Percentiles rank a stretch among this genome's conserved stretches.
Conservation (phyloP, 371 early-diverging fungal species). For the Funneliformis caledonium region DNA sequence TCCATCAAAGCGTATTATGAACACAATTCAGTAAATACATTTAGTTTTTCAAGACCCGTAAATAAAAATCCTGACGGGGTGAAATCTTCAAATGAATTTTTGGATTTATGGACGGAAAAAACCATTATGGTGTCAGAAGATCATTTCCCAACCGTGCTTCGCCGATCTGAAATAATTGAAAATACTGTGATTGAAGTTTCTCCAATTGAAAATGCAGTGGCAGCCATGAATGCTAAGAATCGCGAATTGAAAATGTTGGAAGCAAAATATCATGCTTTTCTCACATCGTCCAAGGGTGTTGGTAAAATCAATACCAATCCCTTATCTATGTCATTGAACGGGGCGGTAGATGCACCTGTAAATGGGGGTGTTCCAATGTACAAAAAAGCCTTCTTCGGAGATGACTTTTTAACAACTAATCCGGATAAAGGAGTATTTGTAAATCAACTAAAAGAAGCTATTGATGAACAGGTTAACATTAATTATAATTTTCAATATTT, state of each 20-base stretch:
- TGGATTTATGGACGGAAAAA: slow-evolving; percentile 81
- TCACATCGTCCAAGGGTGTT: slow-evolving; percentile 38
- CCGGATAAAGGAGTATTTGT: slow-evolving; percentile 56
- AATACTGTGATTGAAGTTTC: slow-evolving; percentile 60
- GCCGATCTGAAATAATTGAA: slow-evolving; percentile 63
- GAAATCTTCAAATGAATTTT: slow-evolving; percentile 64
- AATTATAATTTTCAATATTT: not conserved
- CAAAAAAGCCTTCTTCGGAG: slow-evolving; percentile 68
- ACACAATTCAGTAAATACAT: slow-evolving; percentile 66
- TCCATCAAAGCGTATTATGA: slow-evolving; percentile 63
- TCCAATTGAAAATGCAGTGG: slow-evolving; percentile 82
- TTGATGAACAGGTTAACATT: slow-evolving; percentile 67
- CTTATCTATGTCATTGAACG: slow-evolving; percentile 82
- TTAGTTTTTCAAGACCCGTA: slow-evolving; percentile 69
- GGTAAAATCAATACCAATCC: slow-evolving; percentile 64
- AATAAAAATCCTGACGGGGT: slow-evolving; percentile 45
- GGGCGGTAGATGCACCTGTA: slow-evolving; percentile 86
- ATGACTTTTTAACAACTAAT: slow-evolving; percentile 52
- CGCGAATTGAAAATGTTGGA: slow-evolving; percentile 62
- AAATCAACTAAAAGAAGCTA: slow-evolving; percentile 57
- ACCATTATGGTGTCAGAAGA: slow-evolving; percentile 69
- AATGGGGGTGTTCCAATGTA: slow-evolving; percentile 86
- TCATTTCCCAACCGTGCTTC: slow-evolving; percentile 69
- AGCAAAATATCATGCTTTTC: slow-evolving; percentile 55
- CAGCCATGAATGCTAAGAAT: slow-evolving; percentile 73